A percentile compares a stretch with the other conserved stretches of the same genome.
These are phyloP conservation scores for Tephrocybe sp. DNA, from an alignment of 768 basidiomycete species.

Conservation along the genomic window DNA sequence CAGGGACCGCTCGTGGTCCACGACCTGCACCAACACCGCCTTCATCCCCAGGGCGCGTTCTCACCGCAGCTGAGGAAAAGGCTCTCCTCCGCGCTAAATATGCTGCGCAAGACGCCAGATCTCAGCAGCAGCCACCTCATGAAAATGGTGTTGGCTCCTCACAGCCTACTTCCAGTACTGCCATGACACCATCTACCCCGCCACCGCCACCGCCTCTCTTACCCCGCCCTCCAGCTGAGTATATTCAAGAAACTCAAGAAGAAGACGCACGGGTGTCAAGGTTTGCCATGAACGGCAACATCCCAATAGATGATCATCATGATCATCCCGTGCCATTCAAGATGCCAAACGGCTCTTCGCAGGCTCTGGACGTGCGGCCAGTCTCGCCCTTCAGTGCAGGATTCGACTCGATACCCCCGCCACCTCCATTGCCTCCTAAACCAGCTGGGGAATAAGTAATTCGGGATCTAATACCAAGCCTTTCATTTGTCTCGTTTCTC, in stretches of 20 bases:
- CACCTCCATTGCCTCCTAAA: conserved; percentile 34
- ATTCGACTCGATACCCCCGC: conserved; percentile 30
- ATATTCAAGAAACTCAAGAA: conserved; percentile 79
- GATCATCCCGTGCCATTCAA: conserved; percentile 16
- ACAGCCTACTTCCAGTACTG: conserved; percentile 14
- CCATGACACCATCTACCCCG: conserved; percentile 16
- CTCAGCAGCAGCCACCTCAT: conserved; percentile 6
- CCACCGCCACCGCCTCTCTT: conserved; percentile 65
- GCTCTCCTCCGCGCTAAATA: conserved; percentile 62
- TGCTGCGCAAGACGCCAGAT: conserved; percentile 47
- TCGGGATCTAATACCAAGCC: too few relatives aligned
- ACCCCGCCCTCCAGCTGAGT: conserved; percentile 76
- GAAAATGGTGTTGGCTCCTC: conserved; percentile 25
- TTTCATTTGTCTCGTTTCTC: too few relatives aligned
- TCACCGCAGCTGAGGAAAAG: conserved; percentile 82
- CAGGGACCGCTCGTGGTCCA: conserved; percentile 17
- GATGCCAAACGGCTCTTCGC: conserved; percentile 2
- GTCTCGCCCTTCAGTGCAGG: conserved; percentile 46
- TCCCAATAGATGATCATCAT: conserved; percentile 18
- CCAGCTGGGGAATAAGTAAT: conserved; percentile 24
- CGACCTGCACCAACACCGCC: conserved; percentile 36
- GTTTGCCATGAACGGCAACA: conserved; percentile 31
- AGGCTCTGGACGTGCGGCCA: conserved; percentile 35
- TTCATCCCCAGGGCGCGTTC: conserved; percentile 23
- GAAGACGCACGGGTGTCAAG: conserved; percentile 61